phyloP scores from a whole-genome alignment of 2,329 filamentous ascomycete genomes.

The Microdochium paspali region DNA sequence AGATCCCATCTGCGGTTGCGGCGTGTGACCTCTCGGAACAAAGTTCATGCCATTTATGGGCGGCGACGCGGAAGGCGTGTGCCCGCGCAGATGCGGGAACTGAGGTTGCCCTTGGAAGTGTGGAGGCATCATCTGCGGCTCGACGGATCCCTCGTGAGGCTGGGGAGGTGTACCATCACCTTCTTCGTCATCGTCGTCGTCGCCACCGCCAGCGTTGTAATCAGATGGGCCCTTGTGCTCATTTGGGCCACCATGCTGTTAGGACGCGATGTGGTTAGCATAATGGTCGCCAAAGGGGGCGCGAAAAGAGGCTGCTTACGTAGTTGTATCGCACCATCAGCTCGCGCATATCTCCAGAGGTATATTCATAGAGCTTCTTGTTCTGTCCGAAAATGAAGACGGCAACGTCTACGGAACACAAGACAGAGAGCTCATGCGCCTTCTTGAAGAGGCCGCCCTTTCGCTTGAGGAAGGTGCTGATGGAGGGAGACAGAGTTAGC shows the following conservation, averaged over 20 bases:
- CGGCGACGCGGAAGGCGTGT: constrained; percentile 78
- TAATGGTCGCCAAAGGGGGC: background rate
- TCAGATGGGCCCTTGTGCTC: constrained; percentile 94
- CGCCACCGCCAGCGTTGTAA: constrained; percentile 80
- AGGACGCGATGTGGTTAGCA: constrained; percentile 6
- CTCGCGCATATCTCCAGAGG: constrained; percentile 85
- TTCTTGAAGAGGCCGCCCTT: constrained; percentile 99
- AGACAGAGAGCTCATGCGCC: constrained; percentile 93
- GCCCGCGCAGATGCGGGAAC: constrained; percentile 76
- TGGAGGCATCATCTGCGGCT: constrained; percentile 55
- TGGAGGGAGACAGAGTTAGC: constrained; percentile 2
- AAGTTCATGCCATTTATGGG: constrained; percentile 75
- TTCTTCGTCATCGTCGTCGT: constrained; percentile 68
- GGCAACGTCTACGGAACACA: constrained; percentile 96
- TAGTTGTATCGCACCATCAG: constrained; percentile 84
- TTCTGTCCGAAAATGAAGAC: constrained; percentile 98
- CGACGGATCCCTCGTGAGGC: constrained; percentile 43
- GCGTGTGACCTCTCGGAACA: constrained; percentile 67
- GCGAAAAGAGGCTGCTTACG: constrained; percentile 45
- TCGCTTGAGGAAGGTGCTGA: constrained; percentile 92
- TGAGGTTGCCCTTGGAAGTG: constrained; percentile 59
- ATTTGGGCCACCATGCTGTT: constrained; percentile 80
- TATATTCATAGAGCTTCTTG: constrained; percentile 98
- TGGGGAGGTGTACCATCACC: constrained; percentile 65
- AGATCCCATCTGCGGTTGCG: constrained; percentile 67